phyloP scores from a whole-genome alignment of 2,329 filamentous ascomycete genomes.

The Fusarium multiceps region DNA sequence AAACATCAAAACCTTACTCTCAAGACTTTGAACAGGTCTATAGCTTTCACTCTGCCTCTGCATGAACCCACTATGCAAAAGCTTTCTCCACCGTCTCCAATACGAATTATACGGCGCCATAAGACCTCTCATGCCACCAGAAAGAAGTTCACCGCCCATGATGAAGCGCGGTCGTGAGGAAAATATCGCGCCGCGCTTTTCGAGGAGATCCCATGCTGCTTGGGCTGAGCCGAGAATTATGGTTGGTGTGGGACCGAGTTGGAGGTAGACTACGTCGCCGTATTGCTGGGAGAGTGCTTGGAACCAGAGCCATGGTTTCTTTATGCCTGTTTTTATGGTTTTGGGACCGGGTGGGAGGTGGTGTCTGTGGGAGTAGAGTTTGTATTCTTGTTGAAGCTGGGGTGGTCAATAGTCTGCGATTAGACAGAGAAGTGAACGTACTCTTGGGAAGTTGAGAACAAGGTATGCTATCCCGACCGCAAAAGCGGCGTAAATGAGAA shows the following conservation, averaged over 20 bases:
- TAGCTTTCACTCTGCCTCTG: constrained; percentile 57
- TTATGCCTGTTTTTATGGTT: constrained; percentile 52
- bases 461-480: constrained; percentile 26
- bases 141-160: constrained; percentile 57
- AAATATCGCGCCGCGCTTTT: constrained; percentile 57
- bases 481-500: constrained; percentile 5
- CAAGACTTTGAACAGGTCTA: constrained; percentile 54
- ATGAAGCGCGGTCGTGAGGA: constrained; percentile 60
- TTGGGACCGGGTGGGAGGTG: constrained; percentile 55
- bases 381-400: constrained; percentile 55
- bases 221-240: constrained; percentile 57
- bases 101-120: constrained; percentile 57
- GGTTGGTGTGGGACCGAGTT: constrained; percentile 56
- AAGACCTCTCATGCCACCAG: constrained; percentile 55
- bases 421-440: no score
- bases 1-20: constrained; percentile 55
- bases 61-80: constrained; percentile 58
- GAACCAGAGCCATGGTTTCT: constrained; percentile 58
- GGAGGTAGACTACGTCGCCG: constrained; percentile 57
- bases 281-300: constrained; percentile 52
- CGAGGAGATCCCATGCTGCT: constrained; percentile 57
- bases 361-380: constrained; percentile 52
- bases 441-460: constrained; percentile 32
- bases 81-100: constrained; percentile 58
- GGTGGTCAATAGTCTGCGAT: no score